phyloP scores from a whole-genome alignment of 139 green algal species.

The Closterium sp. region DNA sequence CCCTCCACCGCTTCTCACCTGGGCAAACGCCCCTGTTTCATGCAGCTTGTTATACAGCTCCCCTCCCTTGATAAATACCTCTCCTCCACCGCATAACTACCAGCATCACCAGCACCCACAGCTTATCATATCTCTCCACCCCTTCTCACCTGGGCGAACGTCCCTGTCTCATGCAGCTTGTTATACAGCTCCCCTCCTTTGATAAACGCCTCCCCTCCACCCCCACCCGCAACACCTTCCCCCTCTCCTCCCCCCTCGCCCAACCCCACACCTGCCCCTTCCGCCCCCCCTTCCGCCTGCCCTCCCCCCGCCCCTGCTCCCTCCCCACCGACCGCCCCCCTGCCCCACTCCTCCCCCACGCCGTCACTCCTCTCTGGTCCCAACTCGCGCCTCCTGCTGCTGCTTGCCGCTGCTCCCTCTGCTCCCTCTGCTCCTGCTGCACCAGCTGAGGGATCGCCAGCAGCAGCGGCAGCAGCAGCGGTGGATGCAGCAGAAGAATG shows the following conservation, averaged over 20 bases:
- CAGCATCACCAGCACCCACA: too few species aligned
- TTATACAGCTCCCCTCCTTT: constrained; percentile 38
- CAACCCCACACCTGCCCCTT: not conserved
- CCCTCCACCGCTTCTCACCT: constrained; percentile 53
- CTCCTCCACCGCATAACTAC: too few species aligned
- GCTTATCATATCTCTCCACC: too few species aligned
- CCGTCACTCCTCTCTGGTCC: not conserved
- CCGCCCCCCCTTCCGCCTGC: not conserved
- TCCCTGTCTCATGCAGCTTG: constrained; percentile 78
- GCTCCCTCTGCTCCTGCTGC: not conserved
- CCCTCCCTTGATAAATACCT: not conserved
- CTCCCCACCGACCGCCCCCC: too few species aligned
- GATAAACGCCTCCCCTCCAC: not conserved
- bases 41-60: constrained; percentile 66
- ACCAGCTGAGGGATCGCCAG: not conserved
- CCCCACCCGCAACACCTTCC: not conserved
- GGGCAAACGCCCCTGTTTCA: constrained; percentile 79
- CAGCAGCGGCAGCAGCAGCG: too few species aligned
- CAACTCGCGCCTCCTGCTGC: not conserved
- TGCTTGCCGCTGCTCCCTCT: not conserved
- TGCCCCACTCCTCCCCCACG: not conserved
- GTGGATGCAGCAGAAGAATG: not conserved
- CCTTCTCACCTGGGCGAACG: constrained; percentile 72
- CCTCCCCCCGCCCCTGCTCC: too few species aligned
- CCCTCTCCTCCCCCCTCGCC: not conserved